phyloP scores from a whole-genome alignment of 2,329 filamentous ascomycete genomes.

The Sclerotinia spermophila region DNA sequence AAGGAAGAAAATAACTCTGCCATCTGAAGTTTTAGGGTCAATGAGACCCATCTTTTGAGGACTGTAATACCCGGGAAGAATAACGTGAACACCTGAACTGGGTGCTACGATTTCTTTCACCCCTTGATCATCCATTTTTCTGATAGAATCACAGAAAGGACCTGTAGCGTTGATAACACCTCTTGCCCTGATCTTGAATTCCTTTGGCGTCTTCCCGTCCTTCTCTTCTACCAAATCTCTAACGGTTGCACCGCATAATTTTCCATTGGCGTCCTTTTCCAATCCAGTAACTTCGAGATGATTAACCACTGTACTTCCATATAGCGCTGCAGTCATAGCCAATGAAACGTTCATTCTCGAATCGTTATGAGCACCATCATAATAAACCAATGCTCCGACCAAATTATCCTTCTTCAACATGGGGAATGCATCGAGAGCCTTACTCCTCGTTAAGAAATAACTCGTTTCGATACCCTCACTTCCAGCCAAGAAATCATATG shows the following conservation, averaged over 20 bases:
- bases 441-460: slow-evolving; percentile 83
- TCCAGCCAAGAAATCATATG: slow-evolving; percentile 80
- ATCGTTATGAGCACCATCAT: slow-evolving; percentile 89
- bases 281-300: slow-evolving; percentile 77
- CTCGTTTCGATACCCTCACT: slow-evolving; percentile 85
- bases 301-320: slow-evolving; percentile 78
- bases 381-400: slow-evolving; percentile 82
- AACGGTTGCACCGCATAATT: slow-evolving; percentile 68
- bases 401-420: slow-evolving; percentile 80
- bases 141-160: slow-evolving; percentile 80
- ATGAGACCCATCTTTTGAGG: slow-evolving; percentile 84
- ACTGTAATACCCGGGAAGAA: slow-evolving; percentile 83
- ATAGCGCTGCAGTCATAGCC: slow-evolving; percentile 84
- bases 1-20: slow-evolving; percentile 87
- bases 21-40: slow-evolving; percentile 81
- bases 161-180: slow-evolving; percentile 87
- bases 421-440: slow-evolving; percentile 81
- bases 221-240: slow-evolving; percentile 66
- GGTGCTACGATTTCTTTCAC: slow-evolving; percentile 79
- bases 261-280: slow-evolving; percentile 69
- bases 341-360: slow-evolving; percentile 89
- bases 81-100: slow-evolving; percentile 79
- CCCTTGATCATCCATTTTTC: slow-evolving; percentile 74
- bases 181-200: slow-evolving; percentile 71
- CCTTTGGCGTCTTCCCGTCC: slow-evolving; percentile 57